Base-by-base conservation (phyloP, 2,329 filamentous ascomycete species). In the Stylonectria norvegica region DNA sequence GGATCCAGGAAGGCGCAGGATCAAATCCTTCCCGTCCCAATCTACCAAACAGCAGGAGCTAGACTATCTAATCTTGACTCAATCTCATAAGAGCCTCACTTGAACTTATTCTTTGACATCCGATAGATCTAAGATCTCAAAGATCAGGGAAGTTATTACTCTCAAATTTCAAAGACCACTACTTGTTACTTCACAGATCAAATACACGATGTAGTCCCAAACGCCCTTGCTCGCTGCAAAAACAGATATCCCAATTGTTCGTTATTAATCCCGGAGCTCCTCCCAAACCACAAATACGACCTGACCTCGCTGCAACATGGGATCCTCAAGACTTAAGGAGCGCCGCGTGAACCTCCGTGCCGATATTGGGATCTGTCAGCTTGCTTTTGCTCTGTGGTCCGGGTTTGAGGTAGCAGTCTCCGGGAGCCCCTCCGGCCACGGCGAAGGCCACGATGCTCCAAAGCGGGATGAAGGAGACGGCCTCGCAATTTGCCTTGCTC, bases 381-480 rank as follows among this genome's bases (percentile, higher is more conserved):
- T 8, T 12, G 16, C 16, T 23, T 19, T 16, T 16, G 18, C 14
- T 23, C 28, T 31, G 36, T n/a, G 36, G 36, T 10, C 16, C 27
- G 8, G 36, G 36, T 20, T 38, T 38, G 15, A 38, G 36, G 18
- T 38, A 38, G 19, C 36, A 38, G 36, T 38, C 20, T 8, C 36
- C 36, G 5, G 28, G 36, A n/a, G 28, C 27, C 5, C 22, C 10
- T 9, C 27, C 20, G 6, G 8, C n/a, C 10, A 22, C 27, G 8
- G 36, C 25, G n/a, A 20, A 11, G 3, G 28, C 11, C 4, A 11
- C 12, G 19, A 39, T 28, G 15, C 38, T 40, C 49, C 49, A 52
- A 10, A 31, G 29, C 2, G 50, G 50, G 11, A 53, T 39, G 19
- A 50, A 52, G 0, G 50, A 52, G 5, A 53, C 44, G 4, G 22